phyloP scores from a whole-genome alignment of 1,139 yeast species.

The Suhomyces maxii region DNA sequence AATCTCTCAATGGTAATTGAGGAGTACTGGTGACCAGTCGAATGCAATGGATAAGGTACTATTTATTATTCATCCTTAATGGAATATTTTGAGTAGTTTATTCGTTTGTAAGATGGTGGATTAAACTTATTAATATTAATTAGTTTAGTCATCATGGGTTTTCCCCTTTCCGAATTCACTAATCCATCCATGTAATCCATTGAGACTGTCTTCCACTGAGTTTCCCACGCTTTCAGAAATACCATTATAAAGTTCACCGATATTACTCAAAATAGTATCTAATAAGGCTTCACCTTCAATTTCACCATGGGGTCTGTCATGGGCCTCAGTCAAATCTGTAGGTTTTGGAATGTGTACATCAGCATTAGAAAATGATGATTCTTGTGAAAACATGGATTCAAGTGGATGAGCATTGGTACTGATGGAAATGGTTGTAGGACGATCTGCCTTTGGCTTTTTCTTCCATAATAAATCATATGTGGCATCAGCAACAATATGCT shows the following conservation, averaged over 20 bases:
- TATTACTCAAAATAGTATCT: conserved; percentile 25
- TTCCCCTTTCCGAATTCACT: not conserved
- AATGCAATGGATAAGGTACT: no score
- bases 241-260: conserved; percentile 21
- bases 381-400: conserved; percentile 29
- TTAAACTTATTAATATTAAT: no score
- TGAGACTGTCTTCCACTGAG: not conserved
- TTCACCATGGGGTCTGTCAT: not conserved
- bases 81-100: no score
- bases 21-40: no score
- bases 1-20: no score
- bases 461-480: conserved; percentile 53
- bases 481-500: conserved; percentile 47
- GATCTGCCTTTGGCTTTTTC: conserved; percentile 9
- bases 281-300: conserved; percentile 21
- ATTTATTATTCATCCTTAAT: no score
- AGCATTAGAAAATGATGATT: conserved; percentile 22
- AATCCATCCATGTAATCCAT: conserved; percentile 5
- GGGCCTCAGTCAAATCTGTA: conserved; percentile 25
- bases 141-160: no score
- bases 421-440: conserved; percentile 17
- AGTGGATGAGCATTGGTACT: conserved; percentile 26
- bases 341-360: conserved; percentile 37
- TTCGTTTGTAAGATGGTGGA: no score
- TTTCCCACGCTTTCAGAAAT: conserved; percentile 1